Percentiles rank a stretch among this genome's conserved stretches.
phyloP scores from a whole-genome alignment of 1,139 yeast genomes.

The Nakaseomyces sp. region DNA sequence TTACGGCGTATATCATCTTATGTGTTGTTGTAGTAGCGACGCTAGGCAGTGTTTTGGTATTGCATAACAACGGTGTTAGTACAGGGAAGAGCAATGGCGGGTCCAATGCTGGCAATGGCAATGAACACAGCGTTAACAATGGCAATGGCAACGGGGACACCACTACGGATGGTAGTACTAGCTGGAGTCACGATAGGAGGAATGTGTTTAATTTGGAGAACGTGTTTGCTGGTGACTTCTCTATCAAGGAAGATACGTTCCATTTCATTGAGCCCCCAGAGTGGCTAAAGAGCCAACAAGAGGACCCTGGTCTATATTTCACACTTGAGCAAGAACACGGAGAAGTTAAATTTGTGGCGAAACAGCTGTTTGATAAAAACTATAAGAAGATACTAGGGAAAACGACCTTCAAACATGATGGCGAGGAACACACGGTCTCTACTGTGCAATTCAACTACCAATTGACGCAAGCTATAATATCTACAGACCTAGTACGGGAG shows the following conservation, averaged over 20 bases:
- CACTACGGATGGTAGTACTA: background rate
- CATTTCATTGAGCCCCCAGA: constrained; percentile 31
- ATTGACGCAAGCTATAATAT: constrained; percentile 27
- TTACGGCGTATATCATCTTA: background rate
- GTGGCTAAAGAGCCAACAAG: constrained; percentile 14
- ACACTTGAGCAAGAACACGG: constrained; percentile 17
- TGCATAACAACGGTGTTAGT: background rate
- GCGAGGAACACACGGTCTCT: constrained; percentile 16
- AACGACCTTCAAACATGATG: constrained; percentile 23
- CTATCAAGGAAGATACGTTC: constrained; percentile 19
- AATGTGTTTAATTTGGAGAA: constrained; percentile 20
- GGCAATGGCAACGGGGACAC: background rate
- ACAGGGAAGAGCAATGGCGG: background rate
- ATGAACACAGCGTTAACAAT: background rate
- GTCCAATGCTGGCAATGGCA: constrained; percentile 1
- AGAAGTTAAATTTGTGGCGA: constrained; percentile 23
- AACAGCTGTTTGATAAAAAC: constrained; percentile 18
- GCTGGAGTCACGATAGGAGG: background rate
- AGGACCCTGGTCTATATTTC: constrained; percentile 34
- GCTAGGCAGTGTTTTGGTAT: background rate
- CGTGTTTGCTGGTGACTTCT: constrained; percentile 25
- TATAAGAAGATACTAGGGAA: constrained; percentile 16
- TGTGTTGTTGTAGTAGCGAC: background rate
- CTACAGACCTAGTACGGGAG: constrained; percentile 35
- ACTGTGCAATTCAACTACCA: constrained; percentile 25